phyloP scores from a whole-genome alignment of 176 grass and related monocot species.

The Aegilops tauschii region DNA sequence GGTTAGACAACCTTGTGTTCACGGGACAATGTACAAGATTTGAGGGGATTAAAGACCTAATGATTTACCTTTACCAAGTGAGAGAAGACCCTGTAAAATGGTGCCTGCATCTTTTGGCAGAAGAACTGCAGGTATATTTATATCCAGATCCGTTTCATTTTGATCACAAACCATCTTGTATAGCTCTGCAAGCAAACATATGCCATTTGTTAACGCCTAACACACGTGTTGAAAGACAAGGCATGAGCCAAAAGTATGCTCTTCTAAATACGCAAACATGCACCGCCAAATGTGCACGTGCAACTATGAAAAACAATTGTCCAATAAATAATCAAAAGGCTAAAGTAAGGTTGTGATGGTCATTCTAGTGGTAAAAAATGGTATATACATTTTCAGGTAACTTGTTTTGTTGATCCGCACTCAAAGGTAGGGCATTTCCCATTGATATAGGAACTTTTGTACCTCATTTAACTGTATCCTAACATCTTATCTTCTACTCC shows the following conservation, averaged over 20 bases:
- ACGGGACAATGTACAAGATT: slow-evolving; percentile 3
- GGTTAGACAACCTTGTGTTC: neutral
- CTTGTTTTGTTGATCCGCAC: neutral
- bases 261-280: neutral
- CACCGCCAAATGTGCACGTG: neutral
- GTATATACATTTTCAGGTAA: neutral
- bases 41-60: neutral
- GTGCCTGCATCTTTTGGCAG: slow-evolving; percentile 84
- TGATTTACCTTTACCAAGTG: slow-evolving; percentile 55
- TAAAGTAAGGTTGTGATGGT: neutral
- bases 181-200: slow-evolving; percentile 56
- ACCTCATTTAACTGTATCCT: neutral
- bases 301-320: slow-evolving; percentile 6
- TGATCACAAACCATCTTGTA: slow-evolving; percentile 97
- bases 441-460: too few species aligned
- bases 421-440: too few species aligned
- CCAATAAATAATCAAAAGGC: slow-evolving; percentile 5
- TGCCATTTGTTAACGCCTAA: neutral
- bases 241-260: neutral
- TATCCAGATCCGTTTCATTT: slow-evolving; percentile 82
- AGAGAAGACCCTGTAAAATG: slow-evolving; percentile 44
- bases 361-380: neutral
- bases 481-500: neutral
- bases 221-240: neutral
- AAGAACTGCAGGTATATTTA: slow-evolving; percentile 83